Evolutionary conservation across 805 yeast species (phyloP), one percentile per base, ranked within the genome.

Genomic region (Spathaspora passalidarum): DNA sequence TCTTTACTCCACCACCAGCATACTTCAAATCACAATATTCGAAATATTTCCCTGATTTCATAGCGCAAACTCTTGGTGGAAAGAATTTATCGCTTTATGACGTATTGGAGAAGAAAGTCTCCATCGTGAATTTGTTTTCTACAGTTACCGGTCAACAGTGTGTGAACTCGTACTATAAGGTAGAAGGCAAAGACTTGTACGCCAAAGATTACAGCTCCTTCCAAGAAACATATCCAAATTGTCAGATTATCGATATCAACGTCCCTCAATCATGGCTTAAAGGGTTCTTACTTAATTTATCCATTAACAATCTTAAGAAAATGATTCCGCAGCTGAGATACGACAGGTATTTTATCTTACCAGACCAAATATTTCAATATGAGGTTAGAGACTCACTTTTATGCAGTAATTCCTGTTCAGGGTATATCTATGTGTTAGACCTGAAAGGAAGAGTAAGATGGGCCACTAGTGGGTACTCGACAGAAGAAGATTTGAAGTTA

Each of bases 391-490:
- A 82, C 44, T 62, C 76, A 20, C 63, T 92, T 29, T 68, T 78
- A 41, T 79, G 90, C 53, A 83, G 82, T 45, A 92, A 92, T 60
- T 76, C 80, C 18, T 86, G 85, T 55, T 80, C 95, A 2, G 98
- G 98, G 0, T 90, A 88, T 59, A 70, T 90, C 9, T 85, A 89
- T 52, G 69, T 92, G 4, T 76, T 94, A 29, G 99, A 94, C 59
- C 72, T 72, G 13, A 70, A 81, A 11, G 84, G 85, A 43, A 83
- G 78, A 56, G 84, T 94, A 44, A 73, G 98, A 55, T 92, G 98
- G 98, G 90, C 89, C 19, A 87, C 89, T 3, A 81, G 95, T 54
- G 99, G 98, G 2, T 79, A 76, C 34, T 85, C 96, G 1, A 73
- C 75, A 13, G 80, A 76, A n/a, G 76, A 76, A 26, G 99, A 94